These are phyloP conservation scores for Penicillium frequentans DNA, from an alignment of 2,329 filamentous ascomycete species.

Conservation along the genomic window DNA sequence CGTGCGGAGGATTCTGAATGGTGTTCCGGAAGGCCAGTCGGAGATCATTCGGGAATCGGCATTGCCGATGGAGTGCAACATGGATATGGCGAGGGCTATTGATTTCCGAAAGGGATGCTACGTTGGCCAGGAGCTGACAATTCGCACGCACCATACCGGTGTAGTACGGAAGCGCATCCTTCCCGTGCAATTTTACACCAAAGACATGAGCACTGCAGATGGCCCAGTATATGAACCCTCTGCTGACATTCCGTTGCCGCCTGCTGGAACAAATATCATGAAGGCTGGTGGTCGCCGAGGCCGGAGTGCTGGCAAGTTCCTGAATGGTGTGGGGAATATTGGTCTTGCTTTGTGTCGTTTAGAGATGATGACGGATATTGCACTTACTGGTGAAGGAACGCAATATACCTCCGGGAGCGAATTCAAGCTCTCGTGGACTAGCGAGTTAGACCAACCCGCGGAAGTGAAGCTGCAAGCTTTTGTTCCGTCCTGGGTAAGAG, in stretches of 20 bases:
- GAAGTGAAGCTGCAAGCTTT: slow-evolving; percentile 71
- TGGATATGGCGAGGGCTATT: slow-evolving; percentile 81
- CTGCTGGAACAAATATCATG: slow-evolving; percentile 53
- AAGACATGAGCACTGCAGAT: slow-evolving; percentile 52
- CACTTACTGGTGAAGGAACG: slow-evolving; percentile 66
- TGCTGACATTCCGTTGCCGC: slow-evolving; percentile 29
- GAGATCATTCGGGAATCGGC: slow-evolving; percentile 73
- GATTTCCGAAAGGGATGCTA: slow-evolving; percentile 98
- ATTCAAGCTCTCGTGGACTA: slow-evolving; percentile 59
- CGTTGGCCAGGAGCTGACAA: slow-evolving; percentile 93
- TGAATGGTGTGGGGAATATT: slow-evolving; percentile 77
- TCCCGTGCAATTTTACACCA: slow-evolving; percentile 71
- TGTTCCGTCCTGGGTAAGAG: slow-evolving; percentile 72
- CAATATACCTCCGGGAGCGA: slow-evolving; percentile 61
- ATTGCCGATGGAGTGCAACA: slow-evolving; percentile 83
- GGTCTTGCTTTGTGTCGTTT: slow-evolving; percentile 84
- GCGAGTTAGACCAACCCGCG: slow-evolving; percentile 42
- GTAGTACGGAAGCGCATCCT: slow-evolving; percentile 89
- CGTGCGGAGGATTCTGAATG: slow-evolving; percentile 73
- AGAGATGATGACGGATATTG: slow-evolving; percentile 84
- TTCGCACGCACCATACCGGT: slow-evolving; percentile 90
- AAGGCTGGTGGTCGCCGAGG: slow-evolving; percentile 53
- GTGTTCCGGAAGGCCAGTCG: slow-evolving; percentile 78
- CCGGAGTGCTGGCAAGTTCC: slow-evolving; percentile 77
- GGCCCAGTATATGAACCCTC: slow-evolving; percentile 38